phyloP scores from a whole-genome alignment of 495 filamentous ascomycete species.

The Xylaria nigripes region DNA sequence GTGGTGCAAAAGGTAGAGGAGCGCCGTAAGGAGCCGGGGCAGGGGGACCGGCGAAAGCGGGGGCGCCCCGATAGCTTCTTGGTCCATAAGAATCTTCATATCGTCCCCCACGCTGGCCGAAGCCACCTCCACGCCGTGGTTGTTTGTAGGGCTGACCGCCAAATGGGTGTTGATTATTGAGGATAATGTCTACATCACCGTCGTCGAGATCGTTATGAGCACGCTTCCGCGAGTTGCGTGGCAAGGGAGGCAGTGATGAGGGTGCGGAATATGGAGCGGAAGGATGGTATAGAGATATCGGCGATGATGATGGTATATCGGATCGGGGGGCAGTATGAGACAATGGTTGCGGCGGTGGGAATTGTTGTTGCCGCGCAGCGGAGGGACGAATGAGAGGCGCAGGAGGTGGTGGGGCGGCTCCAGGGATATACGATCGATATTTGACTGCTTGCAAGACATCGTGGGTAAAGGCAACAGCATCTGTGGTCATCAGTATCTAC shows the following conservation, averaged over 20 bases:
- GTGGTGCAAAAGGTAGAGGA: conserved; percentile 16
- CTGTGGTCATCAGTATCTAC: conserved; percentile 20
- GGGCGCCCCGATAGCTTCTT: conserved; percentile 13
- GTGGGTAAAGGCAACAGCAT: conserved; percentile 68
- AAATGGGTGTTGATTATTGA: conserved; percentile 30
- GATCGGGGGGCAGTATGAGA: conserved; percentile 6
- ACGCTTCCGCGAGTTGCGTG: conserved; percentile 45
- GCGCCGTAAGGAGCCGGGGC: conserved; percentile 16
- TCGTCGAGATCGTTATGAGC: conserved; percentile 51
- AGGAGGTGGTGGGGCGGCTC: conserved; percentile 39
- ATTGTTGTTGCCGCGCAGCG: conserved; percentile 7
- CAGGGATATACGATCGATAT: conserved; percentile 54
- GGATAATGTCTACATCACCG: conserved; percentile 38
- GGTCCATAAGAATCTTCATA: conserved; percentile 25
- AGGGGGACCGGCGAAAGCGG: conserved; percentile 7
- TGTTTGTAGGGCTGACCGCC: conserved; percentile 57
- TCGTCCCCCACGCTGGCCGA: conserved; percentile 44
- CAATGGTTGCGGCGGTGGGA: conserved; percentile 18
- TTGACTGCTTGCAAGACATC: conserved; percentile 72
- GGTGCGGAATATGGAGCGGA: conserved; percentile 6
- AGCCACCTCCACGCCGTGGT: conserved; percentile 54
- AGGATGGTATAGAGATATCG: conserved; percentile 1
- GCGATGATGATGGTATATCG: conserved; percentile 14
- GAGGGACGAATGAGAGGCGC: conserved; percentile 8
- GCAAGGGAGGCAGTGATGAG: conserved; percentile 3